Conservation (phyloP, 345 rosid genomes). For the Schrenkiella parvula region DNA sequence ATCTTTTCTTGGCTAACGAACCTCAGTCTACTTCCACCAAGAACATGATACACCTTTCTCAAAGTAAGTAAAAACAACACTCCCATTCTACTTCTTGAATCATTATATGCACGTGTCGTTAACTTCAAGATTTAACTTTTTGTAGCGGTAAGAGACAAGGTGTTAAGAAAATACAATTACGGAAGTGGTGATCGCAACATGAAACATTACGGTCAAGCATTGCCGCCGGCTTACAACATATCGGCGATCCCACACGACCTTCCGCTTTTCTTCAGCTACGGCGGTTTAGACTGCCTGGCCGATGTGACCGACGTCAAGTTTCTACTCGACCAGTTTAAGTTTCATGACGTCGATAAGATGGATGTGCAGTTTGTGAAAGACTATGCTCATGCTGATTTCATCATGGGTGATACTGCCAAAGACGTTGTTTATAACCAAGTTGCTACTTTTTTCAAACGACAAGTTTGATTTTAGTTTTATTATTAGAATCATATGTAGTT, state of each 20-base stretch:
- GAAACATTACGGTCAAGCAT: conserved; percentile 56
- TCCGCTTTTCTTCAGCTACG: conserved; percentile 74
- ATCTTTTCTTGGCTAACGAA: conserved; percentile 49
- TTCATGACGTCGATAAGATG: conserved; percentile 62
- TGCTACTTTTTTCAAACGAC: conserved; percentile 53
- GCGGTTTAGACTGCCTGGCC: conserved; percentile 64
- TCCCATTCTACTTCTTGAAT: not conserved
- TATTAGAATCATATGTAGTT: not conserved
- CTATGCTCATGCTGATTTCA: conserved; percentile 85
- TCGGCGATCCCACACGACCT: conserved; percentile 68
- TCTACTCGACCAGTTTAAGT: conserved; percentile 58
- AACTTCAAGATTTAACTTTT: not conserved
- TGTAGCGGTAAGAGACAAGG: conserved; percentile 65
- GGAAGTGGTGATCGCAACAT: conserved; percentile 46
- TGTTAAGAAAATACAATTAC: conserved; percentile 66
- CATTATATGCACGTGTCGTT: not conserved
- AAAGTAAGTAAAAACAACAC: conserved; percentile 46
- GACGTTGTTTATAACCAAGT: conserved; percentile 67
- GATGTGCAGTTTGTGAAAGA: conserved; percentile 53
- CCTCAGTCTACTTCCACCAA: conserved; percentile 86
- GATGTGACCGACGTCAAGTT: conserved; percentile 57
- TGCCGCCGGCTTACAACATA: conserved; percentile 66
- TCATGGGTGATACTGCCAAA: conserved; percentile 80
- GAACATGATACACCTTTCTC: conserved; percentile 84
- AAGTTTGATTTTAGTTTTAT: conserved; percentile 6